Evolutionary conservation across 1,284 basidiomycete species (phyloP), one percentile per base, ranked within the genome.

Genomic region (Marasmius sp.): DNA sequence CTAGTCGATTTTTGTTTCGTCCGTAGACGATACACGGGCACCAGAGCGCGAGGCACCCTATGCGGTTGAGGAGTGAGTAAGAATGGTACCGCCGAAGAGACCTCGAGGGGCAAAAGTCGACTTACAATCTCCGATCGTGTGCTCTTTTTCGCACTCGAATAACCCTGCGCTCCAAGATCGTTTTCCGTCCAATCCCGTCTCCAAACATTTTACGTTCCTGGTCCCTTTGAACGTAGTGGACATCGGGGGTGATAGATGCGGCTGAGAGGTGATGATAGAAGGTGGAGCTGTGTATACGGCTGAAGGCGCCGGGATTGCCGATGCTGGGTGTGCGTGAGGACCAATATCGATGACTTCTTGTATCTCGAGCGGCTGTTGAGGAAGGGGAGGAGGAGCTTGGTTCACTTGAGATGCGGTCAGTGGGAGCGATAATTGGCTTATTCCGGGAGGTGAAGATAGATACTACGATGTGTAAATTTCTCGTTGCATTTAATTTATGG

Each of bases 11-110:
- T 65, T 74, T 77, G 70, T 76, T 77, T 61, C 72, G 66, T 37
- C 72, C 71, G 63, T 77, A 80, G 47, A 71, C 64, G 58, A 79
- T 61, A 63, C 78, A 80, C 0, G 79, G 78, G 60, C 72, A 72
- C 64, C 66, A 74, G 36, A 64, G 71, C 5, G 74, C 66, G 27
- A 68, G 49, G 18, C 71, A 38, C 52, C 71, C 72, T 74, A 48
- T 12, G 38, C 0, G 36, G 33, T 43, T 12, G 6, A 33, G 9
- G 37, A 27, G 27, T 27, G 12, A 52, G 1, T 37, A 47, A 53
- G 27, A 6, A 34, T 6, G 9, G 22, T 34, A 18, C 16, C 20
- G 27, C 34, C 10, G 6, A n/a, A 27, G 48, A 5, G 14, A 16
- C 38, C 27, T 41, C 33, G 33, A n/a, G 16, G 48, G 18, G 36